Conservation (phyloP, 352 stramenopile genomes). For the Phytopythium vexans region DNA sequence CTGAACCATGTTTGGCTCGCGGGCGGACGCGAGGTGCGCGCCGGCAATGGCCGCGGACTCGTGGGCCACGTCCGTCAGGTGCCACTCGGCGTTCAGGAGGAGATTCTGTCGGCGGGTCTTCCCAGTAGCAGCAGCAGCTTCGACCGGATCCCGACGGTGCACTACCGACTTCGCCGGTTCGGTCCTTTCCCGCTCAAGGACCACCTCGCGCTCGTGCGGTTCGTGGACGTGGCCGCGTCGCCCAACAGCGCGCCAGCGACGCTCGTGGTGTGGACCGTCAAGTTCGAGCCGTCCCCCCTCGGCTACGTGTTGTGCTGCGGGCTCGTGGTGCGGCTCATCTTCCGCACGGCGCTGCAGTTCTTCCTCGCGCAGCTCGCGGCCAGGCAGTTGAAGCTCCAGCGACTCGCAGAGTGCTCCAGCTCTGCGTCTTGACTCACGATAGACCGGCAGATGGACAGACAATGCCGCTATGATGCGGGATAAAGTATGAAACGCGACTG, state of each 20-base stretch:
- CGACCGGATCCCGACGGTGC: slow-evolving; percentile 45
- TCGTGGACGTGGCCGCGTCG: slow-evolving; percentile 46
- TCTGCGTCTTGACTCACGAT: background rate
- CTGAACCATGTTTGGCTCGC: slow-evolving; percentile 47
- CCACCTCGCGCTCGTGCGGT: slow-evolving; percentile 63
- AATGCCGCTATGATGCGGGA: too few species aligned
- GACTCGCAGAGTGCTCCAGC: background rate
- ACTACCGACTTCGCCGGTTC: slow-evolving; percentile 49
- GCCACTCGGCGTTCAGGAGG: slow-evolving; percentile 52
- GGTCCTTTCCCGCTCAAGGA: slow-evolving; percentile 45
- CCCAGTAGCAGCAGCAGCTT: slow-evolving; percentile 14
- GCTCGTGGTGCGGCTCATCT: slow-evolving; percentile 23
- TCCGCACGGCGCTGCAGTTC: slow-evolving; percentile 30
- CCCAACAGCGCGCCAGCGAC: slow-evolving; percentile 31
- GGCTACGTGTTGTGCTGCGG: slow-evolving; percentile 49
- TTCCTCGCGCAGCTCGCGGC: slow-evolving; percentile 19
- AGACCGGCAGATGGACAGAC: too few species aligned
- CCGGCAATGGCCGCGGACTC: slow-evolving; percentile 45
- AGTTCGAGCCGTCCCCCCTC: slow-evolving; percentile 30
- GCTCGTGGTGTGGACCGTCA: slow-evolving; percentile 48
- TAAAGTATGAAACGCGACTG: too few species aligned
- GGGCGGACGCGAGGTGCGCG: slow-evolving; percentile 29
- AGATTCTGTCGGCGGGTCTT: slow-evolving; percentile 58
- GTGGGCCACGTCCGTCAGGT: slow-evolving; percentile 48
- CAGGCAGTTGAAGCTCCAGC: slow-evolving; percentile 4